These are phyloP conservation scores for Myrica gale DNA, from an alignment of 306 rosid genomes.

Conservation along the genomic window DNA sequence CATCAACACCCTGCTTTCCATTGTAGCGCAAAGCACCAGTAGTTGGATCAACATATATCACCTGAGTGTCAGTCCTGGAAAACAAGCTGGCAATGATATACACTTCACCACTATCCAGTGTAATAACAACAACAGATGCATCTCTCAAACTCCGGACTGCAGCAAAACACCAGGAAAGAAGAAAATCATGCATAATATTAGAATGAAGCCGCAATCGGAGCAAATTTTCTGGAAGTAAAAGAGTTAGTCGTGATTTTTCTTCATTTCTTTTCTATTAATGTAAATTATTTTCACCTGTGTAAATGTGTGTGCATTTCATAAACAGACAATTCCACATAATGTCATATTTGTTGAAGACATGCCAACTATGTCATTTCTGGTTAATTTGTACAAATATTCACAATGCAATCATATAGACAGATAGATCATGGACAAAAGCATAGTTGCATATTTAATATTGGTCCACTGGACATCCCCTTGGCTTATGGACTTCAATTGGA, in stretches of 20 bases:
- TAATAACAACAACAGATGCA: slow-evolving; percentile 67
- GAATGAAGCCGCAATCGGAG: background rate
- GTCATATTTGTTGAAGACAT: background rate
- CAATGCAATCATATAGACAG: no score
- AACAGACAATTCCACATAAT: background rate
- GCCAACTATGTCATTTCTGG: background rate
- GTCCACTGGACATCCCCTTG: background rate
- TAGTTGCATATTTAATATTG: background rate
- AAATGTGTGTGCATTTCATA: background rate
- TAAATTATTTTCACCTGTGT: background rate
- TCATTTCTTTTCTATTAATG: background rate
- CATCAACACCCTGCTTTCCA: slow-evolving; percentile 56
- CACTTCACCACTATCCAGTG: slow-evolving; percentile 79
- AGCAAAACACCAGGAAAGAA: slow-evolving; percentile 10
- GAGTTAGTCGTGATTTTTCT: background rate
- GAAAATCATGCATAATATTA: slow-evolving; percentile 7
- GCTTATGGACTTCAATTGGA: background rate
- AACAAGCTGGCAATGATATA: slow-evolving; percentile 61
- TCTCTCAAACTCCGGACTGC: slow-evolving; percentile 52
- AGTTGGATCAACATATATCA: slow-evolving; percentile 84
- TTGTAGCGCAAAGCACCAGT: slow-evolving; percentile 72
- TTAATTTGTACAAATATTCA: no score
- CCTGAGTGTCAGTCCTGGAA: slow-evolving; percentile 65
- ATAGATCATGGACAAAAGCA: background rate
- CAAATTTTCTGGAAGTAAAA: background rate